Evolutionary conservation across 257 asterid species (phyloP), one percentile per base, ranked within the genome.

Genomic region (Voacanga thouarsii): DNA sequence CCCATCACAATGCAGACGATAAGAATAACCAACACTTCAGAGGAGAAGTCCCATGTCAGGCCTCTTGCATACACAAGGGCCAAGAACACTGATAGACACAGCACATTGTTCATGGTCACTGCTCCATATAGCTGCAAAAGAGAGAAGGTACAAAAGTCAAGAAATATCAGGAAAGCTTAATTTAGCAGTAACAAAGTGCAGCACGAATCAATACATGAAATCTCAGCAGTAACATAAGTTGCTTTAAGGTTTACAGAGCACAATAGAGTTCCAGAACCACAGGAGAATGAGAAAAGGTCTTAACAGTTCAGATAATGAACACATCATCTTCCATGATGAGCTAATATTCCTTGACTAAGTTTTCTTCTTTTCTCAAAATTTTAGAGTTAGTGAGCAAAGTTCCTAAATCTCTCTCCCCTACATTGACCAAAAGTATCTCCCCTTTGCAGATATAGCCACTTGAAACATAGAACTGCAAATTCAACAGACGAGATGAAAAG

Each of bases 1-100:
- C 97, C 99, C 89, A 93, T 92, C 77, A 89, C 89, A 2, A 93
- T 3, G 87, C 99, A 93, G 59, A 95, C 99, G 1, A 95, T 90
- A 81, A 95, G 74, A 59, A 95, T 93, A 18, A 93, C 96, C 50
- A 95, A 85, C 85, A 93, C 99, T 80, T 95, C 98, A 0, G 99
- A 87, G 0, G 99, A 91, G 89, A 95, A 95, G 88, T 93, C 89
- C 99, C 99, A 95, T 15, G 69, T 82, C 88, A 95, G 82, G 21
- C 97, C 98, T 77, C 99, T 76, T 0, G 37, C 67, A 47, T 93
- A 93, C 57, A 95, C 97, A 16, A 95, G 91, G 41, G 90, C 96
- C 86, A 93, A 84, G 86, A 93, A 95, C 64, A 95, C 99, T 0
- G 99, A 91, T 14, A 95, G 85, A 64, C 98, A 95, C 64, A 95